Conservation (phyloP, 2,329 filamentous ascomycete species). For the Mariannaea sp. region DNA sequence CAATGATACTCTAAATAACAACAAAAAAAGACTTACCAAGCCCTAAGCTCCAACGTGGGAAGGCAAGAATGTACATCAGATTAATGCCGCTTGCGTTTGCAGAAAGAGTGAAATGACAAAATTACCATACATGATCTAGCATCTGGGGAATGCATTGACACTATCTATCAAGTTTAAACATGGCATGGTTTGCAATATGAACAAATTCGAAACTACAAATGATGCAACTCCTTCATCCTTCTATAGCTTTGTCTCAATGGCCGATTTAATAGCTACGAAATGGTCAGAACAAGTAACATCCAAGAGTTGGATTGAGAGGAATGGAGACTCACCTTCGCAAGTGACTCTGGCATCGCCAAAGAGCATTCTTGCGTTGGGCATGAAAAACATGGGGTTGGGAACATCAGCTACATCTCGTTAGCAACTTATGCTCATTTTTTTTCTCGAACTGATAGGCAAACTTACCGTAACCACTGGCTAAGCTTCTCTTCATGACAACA, state of each 20-base stretch:
- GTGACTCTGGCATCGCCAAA: constrained; percentile 88
- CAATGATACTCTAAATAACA: constrained; percentile 16
- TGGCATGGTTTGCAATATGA: constrained; percentile 23
- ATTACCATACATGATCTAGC: constrained; percentile 17
- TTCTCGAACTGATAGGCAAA: neutral
- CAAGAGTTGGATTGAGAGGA: neutral
- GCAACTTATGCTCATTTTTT: constrained; percentile 1
- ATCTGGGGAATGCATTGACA: constrained; percentile 30
- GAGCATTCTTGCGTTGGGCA: constrained; percentile 87
- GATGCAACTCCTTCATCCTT: constrained; percentile 5
- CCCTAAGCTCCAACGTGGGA: constrained; percentile 25
- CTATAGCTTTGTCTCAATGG: constrained; percentile 44
- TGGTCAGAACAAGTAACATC: constrained; percentile 31
- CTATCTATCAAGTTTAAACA: constrained; percentile 31
- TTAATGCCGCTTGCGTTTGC: constrained; percentile 13
- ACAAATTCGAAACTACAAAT: constrained; percentile 18
- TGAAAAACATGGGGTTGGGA: constrained; percentile 91
- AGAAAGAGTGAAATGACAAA: constrained; percentile 13
- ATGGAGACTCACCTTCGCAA: constrained; percentile 68
- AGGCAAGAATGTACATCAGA: no score
- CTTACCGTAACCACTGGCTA: constrained; percentile 85
- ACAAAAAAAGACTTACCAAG: constrained; percentile 17
- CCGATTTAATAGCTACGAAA: constrained; percentile 47
- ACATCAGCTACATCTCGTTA: constrained; percentile 69
- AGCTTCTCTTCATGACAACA: constrained; percentile 89